These are phyloP conservation scores for Linderina pennispora DNA, from an alignment of 192 early-diverging fungal genomes.

Conservation along the genomic window DNA sequence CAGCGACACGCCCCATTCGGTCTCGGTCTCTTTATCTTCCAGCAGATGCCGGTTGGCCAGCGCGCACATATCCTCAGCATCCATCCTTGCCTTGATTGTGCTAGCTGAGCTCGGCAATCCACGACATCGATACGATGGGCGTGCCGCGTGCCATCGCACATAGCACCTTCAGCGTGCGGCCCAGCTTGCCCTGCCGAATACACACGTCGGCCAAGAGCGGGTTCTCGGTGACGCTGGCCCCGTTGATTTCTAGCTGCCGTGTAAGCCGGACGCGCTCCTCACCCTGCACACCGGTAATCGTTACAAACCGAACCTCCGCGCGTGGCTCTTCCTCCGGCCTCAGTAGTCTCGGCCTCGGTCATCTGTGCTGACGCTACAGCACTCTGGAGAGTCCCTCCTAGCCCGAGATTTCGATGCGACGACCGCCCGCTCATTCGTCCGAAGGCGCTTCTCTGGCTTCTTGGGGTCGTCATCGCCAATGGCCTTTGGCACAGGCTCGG, in stretches of 20 bases:
- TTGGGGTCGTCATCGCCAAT: background rate
- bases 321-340: background rate
- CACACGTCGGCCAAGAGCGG: conserved; percentile 25
- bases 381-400: background rate
- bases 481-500: background rate
- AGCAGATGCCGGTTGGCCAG: conserved; percentile 3
- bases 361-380: too few relatives aligned
- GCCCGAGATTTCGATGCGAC: conserved; percentile 1
- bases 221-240: conserved; percentile 15
- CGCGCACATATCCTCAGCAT: background rate
- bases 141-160: conserved; percentile 34
- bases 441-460: too few relatives aligned
- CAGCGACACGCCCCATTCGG: conserved; percentile 22
- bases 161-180: conserved; percentile 37
- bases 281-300: conserved; percentile 12
- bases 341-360: background rate
- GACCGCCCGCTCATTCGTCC: too few relatives aligned
- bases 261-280: conserved; percentile 2
- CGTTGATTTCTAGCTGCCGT: conserved; percentile 1
- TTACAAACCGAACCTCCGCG: conserved; percentile 1
- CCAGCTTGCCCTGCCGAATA: conserved; percentile 16
- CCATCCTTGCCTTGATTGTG: background rate
- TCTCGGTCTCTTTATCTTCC: conserved; percentile 18
- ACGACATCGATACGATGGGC: conserved; percentile 15
- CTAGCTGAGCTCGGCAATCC: conserved; percentile 3